These are phyloP conservation scores for Trichophyton rubrum DNA, from an alignment of 2,329 filamentous ascomycete species.

Conservation along the genomic window DNA sequence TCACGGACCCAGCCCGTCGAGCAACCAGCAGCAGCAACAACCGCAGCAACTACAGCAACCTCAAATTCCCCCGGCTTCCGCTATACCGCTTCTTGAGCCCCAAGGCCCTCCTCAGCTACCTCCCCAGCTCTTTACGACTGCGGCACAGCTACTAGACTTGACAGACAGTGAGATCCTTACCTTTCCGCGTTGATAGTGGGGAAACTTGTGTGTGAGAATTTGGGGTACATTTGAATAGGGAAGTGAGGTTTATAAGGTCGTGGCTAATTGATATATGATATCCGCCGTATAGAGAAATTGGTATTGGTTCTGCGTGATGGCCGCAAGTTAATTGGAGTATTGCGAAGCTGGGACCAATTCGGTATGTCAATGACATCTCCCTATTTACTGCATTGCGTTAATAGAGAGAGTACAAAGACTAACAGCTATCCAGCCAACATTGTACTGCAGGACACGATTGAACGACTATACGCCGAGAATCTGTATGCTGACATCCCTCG, in stretches of 20 bases:
- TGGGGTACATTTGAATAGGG: not conserved
- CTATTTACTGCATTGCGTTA: not conserved
- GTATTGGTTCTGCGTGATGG: conserved; percentile 85
- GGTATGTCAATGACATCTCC: conserved; percentile 45
- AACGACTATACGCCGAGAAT: conserved; percentile 65
- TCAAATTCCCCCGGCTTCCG: conserved; percentile 4
- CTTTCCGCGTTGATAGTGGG: not conserved
- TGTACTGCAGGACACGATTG: conserved; percentile 82
- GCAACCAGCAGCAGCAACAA: conserved; percentile 18
- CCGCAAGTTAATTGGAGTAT: conserved; percentile 80
- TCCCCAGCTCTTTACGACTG: conserved; percentile 97
- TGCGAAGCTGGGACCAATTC: conserved; percentile 96
- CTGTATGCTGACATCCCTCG: conserved; percentile 75
- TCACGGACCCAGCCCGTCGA: conserved; percentile 7
- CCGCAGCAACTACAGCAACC: conserved; percentile 10
- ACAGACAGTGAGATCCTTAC: conserved; percentile 63
- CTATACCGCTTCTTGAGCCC: conserved; percentile 14
- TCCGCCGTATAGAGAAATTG: conserved; percentile 62
- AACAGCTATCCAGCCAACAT: conserved; percentile 57
- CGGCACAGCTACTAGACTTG: conserved; percentile 85
- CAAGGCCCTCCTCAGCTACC: conserved; percentile 36
- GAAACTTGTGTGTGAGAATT: not conserved
- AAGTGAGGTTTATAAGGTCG: not conserved
- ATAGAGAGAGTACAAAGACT: not conserved
- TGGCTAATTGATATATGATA: not conserved